Base-by-base conservation (phyloP, 305 asterid species). In the Plantago coronopus region DNA sequence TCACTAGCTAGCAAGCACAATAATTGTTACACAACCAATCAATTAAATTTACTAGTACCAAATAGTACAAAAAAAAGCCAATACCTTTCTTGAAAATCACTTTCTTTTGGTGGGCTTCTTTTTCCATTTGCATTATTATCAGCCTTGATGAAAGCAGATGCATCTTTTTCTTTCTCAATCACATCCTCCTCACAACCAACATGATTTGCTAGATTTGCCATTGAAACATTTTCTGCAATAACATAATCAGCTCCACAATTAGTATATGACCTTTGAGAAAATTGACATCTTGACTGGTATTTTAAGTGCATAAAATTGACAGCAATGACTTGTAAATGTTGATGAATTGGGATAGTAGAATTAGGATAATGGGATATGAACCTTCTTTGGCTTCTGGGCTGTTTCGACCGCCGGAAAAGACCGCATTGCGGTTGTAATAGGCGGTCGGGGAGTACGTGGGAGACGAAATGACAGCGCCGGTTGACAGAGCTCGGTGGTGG, bases 401-500 rank as follows among this genome's bases (percentile, higher is more conserved):
- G 76, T 76, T 59, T 3, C 64, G 71, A 11, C 76, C 71, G 64
- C 81, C 29, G 1, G 76, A 46, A 2, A 34, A 23, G 0, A 48
- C 63, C 25, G 34, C 12, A 25, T 62, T 74, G 12, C 62, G 86
- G 61, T 59, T 70, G 69, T 67, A 65, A 34, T 69, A 73, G 5
- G n/a, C n/a, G n/a, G 75, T 72, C 0, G 84, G 86, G 18, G 87
- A 75, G 58, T 64, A 76, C 0, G 64, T 61, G 0, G 86, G 79
- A 1, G 83, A 76, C 0, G 87, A 73, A 65, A 80, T 49, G 51
- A 67, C 74, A 0, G 78, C 75, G 11, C 91, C 79, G 8, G 73
- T 71, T 0, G 87, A 86, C 54, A 83, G 81, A 0, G 91, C 55
- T 0, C 85, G 81, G 61, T 86, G 84, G 74, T 86, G 89, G 59